Evolutionary conservation across 768 basidiomycete genomes (phyloP), one percentile per base, ranked within the genome.

Genomic region (Pleurotus giganteus): DNA sequence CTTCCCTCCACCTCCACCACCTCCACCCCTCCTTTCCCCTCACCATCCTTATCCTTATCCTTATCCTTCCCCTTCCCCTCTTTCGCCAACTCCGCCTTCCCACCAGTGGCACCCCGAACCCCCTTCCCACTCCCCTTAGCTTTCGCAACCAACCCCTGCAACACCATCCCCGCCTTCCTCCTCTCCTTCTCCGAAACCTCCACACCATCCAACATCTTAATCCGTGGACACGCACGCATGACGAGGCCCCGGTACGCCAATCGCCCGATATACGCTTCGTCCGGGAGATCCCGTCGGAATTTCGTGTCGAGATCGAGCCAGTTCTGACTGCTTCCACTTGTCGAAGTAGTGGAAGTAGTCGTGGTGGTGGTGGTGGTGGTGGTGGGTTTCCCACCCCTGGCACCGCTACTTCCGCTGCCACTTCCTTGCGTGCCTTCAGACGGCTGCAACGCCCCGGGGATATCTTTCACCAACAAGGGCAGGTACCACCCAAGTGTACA

Each of bases 401-500:
- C 62, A 54, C 63, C 67, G 37, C 55, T 61, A 55, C 43, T 58
- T 44, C 60, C 64, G 53, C 32, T 15, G 7, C 32, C 32, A 3
- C 24, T 63, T 53, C 63, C 67, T 34, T 55, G 62, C 57, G 36
- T 57, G 43, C 59, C 65, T 53, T 81, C 83, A 19, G 81, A 83
- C 28, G 86, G 84, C 63, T 86, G 84, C 62, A 86, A 67, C 55
- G 82, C 87, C 8, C 84, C 86, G 61, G 82, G 82, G 50, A 81
- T 74, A 62, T 86, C 84, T 60, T 80, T 76, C 55, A 90, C 84
- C 49, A 94, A 78, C 56, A 98, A 72, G 21, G 97, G 94, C 29
- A 97, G 78, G 70, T 99, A 98, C 89, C 93, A 96, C 4, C 91
- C 91, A 9, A 98, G 84, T 17, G 95, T 98, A 61, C 90, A 93